Percentiles rank a stretch among this genome's conserved stretches.
phyloP scores from a whole-genome alignment of 164 flowering plant species.

The Piper longum region DNA sequence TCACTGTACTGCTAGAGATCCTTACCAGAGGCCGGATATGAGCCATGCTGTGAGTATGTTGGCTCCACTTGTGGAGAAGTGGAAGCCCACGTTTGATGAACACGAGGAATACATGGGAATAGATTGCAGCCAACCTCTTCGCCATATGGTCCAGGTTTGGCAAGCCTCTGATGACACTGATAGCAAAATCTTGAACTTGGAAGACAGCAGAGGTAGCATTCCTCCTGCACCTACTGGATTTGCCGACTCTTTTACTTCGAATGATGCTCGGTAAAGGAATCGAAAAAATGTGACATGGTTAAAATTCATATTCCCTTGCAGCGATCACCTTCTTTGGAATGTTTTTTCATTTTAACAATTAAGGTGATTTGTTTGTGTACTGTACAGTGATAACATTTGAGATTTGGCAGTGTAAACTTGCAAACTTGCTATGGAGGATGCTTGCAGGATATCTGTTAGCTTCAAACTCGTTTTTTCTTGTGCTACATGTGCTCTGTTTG shows the following conservation, averaged over 20 bases:
- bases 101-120: constrained; percentile 38
- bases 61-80: constrained; percentile 46
- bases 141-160: constrained; percentile 62
- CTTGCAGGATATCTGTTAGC: background rate
- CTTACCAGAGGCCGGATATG: constrained; percentile 71
- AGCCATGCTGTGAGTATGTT: constrained; percentile 68
- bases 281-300: background rate
- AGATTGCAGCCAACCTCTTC: constrained; percentile 44
- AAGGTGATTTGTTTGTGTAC: background rate
- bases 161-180: constrained; percentile 42
- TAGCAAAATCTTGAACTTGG: constrained; percentile 17
- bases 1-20: constrained; percentile 78
- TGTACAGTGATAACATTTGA: background rate
- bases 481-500: background rate
- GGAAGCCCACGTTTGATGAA: constrained; percentile 52
- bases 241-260: constrained; percentile 56
- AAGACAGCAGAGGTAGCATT: constrained; percentile 61
- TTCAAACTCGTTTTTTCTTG: background rate
- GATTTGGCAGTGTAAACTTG: background rate
- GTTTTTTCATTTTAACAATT: background rate
- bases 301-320: no score
- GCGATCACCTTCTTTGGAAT: background rate
- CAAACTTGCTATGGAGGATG: background rate
- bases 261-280: constrained; percentile 32
- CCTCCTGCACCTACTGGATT: constrained; percentile 62